Base-by-base conservation (phyloP, 768 basidiomycete species). In the Russula foetens region DNA sequence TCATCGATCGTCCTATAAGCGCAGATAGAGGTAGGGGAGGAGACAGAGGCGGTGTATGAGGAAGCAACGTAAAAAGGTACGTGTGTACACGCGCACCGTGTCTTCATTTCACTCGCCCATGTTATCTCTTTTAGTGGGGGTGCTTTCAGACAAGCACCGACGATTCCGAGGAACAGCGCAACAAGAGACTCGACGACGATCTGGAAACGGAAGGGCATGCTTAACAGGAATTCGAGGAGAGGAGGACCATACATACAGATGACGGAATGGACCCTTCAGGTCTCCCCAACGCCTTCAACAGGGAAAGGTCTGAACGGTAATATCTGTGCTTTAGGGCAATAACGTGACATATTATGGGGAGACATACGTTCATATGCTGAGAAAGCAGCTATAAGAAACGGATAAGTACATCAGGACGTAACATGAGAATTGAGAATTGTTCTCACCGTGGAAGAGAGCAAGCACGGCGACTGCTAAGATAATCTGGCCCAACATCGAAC, bases 91-190 rank as follows among this genome's bases (percentile, higher is more conserved):
- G 72, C 83, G 66, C 66, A 91, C 91, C 85, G 79, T 69, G 81
- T 85, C 67, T 80, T 81, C 91, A 93, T 93, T 73, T 95, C 91
- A 66, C 88, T 90, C 19, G 89, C 82, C 92, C 90, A 94, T 35
- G 87, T 86, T 60, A 92, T 89, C 67, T 92, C 88, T 66, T 86
- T 90, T 35, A 92, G 73, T 33, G 77, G 70, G 1, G 89, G 82
- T 7, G 86, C 79, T 64, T 81, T 85, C 60, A 89, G 67, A n/a
- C 83, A 81, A 33, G 88, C 87, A 7, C 90, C 91, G 3, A 91
- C 59, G 21, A 82, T 84, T 23, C 90, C 89, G 11, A 87, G 62
- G n/a, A 84, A 66, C 21, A 92, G 75, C 1, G 84, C 81, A 54
- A 83, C 46, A 24, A 90, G 66, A 12, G 84, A 80, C 71, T 93